These are phyloP conservation scores for Cordyceps tenuipes DNA, from an alignment of 2,329 filamentous ascomycete genomes.

Conservation along the genomic window DNA sequence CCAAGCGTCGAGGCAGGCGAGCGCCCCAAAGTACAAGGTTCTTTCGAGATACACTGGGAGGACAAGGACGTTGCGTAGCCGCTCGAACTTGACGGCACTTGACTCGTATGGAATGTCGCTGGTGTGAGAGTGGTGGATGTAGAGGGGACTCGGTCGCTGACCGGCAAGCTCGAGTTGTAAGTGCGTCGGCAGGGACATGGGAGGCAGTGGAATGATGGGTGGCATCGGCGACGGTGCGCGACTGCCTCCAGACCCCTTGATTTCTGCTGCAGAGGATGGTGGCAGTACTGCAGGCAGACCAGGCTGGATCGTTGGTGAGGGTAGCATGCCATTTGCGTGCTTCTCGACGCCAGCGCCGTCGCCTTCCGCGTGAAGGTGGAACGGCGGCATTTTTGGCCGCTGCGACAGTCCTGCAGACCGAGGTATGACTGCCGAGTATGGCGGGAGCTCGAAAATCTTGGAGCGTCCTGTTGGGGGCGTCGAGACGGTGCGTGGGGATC, in stretches of 20 bases:
- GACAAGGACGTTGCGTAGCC: constrained; percentile 79
- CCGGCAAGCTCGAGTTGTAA: constrained; percentile 57
- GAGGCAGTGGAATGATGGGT: constrained; percentile 51
- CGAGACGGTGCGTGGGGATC: constrained; percentile 37
- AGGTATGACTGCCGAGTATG: constrained; percentile 28
- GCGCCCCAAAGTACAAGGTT: constrained; percentile 75
- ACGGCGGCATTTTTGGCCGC: constrained; percentile 30
- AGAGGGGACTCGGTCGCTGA: constrained; percentile 54
- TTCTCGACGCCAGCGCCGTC: constrained; percentile 15
- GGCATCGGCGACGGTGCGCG: constrained; percentile 41
- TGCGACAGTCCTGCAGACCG: constrained; percentile 37
- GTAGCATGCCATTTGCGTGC: constrained; percentile 5
- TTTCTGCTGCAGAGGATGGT: constrained; percentile 12
- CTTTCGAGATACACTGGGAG: constrained; percentile 76
- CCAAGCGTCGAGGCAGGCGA: constrained; percentile 93
- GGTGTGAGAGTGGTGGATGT: constrained; percentile 51
- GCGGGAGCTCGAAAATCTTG: constrained; percentile 20
- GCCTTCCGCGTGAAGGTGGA: constrained; percentile 32
- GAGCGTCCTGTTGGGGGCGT: constrained; percentile 42
- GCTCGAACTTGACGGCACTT: constrained; percentile 82
- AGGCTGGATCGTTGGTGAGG: constrained; percentile 19
- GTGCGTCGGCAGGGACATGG: constrained; percentile 58
- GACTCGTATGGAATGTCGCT: constrained; percentile 75
- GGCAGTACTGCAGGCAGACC: constrained; percentile 18
- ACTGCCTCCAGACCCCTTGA: constrained; percentile 18